Conservation (phyloP, 768 basidiomycete species). For the Tephrocybe sp. region DNA sequence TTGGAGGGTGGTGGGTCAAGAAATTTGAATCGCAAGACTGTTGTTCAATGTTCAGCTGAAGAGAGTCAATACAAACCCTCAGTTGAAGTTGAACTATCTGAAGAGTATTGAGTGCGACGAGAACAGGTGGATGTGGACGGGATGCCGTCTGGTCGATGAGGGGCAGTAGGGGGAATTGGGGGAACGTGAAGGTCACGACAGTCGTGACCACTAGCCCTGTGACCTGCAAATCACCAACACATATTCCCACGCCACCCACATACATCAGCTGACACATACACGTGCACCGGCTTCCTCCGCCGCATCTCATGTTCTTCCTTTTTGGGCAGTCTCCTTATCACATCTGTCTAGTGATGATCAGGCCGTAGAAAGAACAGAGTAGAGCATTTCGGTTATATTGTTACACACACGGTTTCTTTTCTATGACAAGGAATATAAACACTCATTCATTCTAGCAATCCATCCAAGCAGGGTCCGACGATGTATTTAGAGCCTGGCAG, state of each 20-base stretch:
- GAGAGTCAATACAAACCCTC: neutral
- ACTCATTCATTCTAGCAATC: neutral
- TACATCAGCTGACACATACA: conserved; percentile 17
- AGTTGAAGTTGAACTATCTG: neutral
- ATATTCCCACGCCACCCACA: conserved; percentile 25
- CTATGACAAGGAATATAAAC: conserved; percentile 5
- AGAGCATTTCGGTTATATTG: conserved; percentile 8
- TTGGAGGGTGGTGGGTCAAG: neutral
- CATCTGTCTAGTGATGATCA: neutral
- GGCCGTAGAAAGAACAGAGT: too few relatives aligned
- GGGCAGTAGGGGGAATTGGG: conserved; percentile 18
- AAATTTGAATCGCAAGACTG: conserved; percentile 2
- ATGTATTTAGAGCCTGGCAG: conserved; percentile 19
- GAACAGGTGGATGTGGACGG: neutral
- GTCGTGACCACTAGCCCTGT: conserved; percentile 30
- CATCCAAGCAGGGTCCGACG: neutral
- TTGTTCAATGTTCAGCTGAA: neutral
- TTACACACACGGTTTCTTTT: conserved; percentile 8
- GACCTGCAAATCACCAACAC: conserved; percentile 24
- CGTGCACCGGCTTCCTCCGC: conserved; percentile 11
- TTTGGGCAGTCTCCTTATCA: neutral
- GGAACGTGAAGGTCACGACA: conserved; percentile 31
- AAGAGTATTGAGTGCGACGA: neutral
- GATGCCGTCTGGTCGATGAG: conserved; percentile 6
- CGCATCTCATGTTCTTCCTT: conserved; percentile 1